phyloP scores from a whole-genome alignment of 163 green algal species.

The Volvox carteri region DNA sequence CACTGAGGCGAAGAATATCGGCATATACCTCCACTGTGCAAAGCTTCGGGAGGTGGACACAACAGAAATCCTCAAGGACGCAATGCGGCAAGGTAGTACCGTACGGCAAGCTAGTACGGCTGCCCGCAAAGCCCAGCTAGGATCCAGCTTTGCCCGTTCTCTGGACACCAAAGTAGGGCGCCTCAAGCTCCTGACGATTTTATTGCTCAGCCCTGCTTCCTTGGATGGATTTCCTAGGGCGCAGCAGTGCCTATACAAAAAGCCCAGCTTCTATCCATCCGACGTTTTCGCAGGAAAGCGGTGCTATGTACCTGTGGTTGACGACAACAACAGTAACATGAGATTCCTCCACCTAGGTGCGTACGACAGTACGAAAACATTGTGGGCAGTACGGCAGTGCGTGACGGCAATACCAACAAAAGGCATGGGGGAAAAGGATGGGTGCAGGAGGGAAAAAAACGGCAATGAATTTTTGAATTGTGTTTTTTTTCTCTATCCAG shows the following conservation, averaged over 20 bases:
- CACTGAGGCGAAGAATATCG: conserved; percentile 54
- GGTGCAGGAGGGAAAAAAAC: neutral
- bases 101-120: conserved; percentile 14
- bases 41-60: conserved; percentile 87
- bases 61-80: conserved; percentile 68
- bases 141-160: no score
- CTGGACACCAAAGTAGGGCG: neutral
- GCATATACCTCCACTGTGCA: conserved; percentile 86
- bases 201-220: neutral
- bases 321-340: conserved; percentile 87
- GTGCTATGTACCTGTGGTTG: conserved; percentile 82
- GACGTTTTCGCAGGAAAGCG: conserved; percentile 63
- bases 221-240: neutral
- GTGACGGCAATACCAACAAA: neutral
- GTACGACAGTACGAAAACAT: neutral
- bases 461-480: no score
- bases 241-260: neutral
- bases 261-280: neutral
- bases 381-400: neutral
- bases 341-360: conserved; percentile 84
- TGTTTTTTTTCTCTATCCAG: no score
- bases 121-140: no score
- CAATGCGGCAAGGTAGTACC: conserved; percentile 64
- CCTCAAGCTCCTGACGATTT: neutral
- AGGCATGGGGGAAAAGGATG: neutral